These are phyloP conservation scores for Zymoseptoria tritici DNA, from an alignment of 2,329 filamentous ascomycete species.

Conservation along the genomic window DNA sequence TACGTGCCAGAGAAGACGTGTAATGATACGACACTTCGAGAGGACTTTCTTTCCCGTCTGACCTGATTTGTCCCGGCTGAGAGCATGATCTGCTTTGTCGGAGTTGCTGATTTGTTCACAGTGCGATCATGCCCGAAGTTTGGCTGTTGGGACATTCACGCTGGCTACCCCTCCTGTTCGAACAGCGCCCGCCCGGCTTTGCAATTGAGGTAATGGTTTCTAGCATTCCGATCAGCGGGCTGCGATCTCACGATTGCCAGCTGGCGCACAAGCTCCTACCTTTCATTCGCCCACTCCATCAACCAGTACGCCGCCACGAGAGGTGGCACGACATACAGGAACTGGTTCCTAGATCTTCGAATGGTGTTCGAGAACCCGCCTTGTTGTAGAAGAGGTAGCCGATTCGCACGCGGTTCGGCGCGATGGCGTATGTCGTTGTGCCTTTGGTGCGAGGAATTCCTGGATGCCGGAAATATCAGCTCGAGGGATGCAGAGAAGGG, in stretches of 20 bases:
- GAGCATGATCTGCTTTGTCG: background rate
- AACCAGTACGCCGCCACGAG: conserved; percentile 1
- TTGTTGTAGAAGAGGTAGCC: conserved; percentile 1
- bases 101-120: background rate
- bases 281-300: conserved; percentile 5
- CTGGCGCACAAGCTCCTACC: background rate
- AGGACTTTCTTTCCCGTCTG: background rate
- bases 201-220: conserved; percentile 4
- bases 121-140: background rate
- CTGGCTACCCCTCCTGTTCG: background rate
- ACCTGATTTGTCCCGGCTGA: background rate
- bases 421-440: conserved; percentile 2
- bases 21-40: conserved; percentile 1
- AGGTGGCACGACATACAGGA: conserved; percentile 6
- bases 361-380: conserved; percentile 2
- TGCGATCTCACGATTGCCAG: background rate
- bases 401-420: conserved; percentile 1
- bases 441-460: background rate
- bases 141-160: too few relatives aligned
- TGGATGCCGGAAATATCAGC: background rate
- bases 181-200: conserved; percentile 1
- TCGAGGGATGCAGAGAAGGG: background rate
- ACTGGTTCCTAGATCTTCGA: conserved; percentile 4
- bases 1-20: conserved; percentile 9
- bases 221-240: background rate